Base-by-base conservation (phyloP, 768 basidiomycete genomes). In the Boletus insuetus region DNA sequence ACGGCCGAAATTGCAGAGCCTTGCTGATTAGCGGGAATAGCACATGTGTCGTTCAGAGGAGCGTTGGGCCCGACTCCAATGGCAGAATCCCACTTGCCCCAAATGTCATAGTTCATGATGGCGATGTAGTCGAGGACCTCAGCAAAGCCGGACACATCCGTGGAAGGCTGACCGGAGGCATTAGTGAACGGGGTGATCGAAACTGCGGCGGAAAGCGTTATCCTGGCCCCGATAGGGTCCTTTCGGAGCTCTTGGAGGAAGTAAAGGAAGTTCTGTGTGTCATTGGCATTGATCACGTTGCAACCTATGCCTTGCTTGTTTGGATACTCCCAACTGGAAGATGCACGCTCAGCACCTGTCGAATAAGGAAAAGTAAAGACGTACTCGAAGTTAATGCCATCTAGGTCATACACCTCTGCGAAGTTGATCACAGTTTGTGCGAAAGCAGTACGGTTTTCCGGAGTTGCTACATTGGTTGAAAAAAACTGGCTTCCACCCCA, bases 241-340 rank as follows among this genome's bases (percentile, higher is more conserved):
- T 61, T 57, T 41, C 89, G 83, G 24, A 96, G 82, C 37, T 80
- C 78, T 61, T 85, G 76, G 14, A 97, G 76, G 75, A 95, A 91
- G 6, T 73, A 58, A 35, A 94, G 80, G 72, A 88, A 91, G 69
- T 96, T 95, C 38, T 79, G 73, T 0, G 85, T 81, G 66, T 98
- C 95, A 49, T 77, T 56, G 2, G 49, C 6, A 22, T 69, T 69
- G 55, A 85, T 76, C 0, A 67, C 68, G 68, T 96, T 97, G 62
- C 89, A 89, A 1, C 82, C 82, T 2, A 87, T 76, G 32, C 91
- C 91, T 49, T 76, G 71, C 8, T 71, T 60, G 53, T 77, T 81
- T 3, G 94, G 93, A 65, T 88, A 93, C 71, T 96, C 94, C 92
- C 92, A 95, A 64, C 90, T 93, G 51, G 42, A 12, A 49, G 57